Evolutionary conservation across 192 early-diverging fungal genomes (phyloP), one percentile per base, ranked within the genome.

Genomic region (Coemansia sp.): DNA sequence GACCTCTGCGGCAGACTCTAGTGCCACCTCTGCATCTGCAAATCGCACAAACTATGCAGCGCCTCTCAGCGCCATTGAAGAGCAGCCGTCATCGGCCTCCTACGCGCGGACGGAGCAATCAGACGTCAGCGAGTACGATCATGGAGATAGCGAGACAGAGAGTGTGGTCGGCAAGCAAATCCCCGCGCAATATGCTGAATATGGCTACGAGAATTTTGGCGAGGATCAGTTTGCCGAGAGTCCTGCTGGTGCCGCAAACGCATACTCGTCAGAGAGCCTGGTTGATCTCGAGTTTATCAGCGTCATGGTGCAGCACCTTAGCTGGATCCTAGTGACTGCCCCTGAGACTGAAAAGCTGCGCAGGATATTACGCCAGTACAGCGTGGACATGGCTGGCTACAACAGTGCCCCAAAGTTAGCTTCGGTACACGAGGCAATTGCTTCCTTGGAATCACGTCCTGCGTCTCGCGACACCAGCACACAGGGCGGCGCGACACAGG

Each of bases 231-330:
- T 40, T 15, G 47, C 49, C 11, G 50, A 57, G 7, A 29, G 29
- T 7, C 46, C 27, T 18, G 29, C 14, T 20, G 46, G 32, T 5
- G 40, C 28, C 4, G 19, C 26, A 0, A 35, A 49, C 15, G 44
- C 4, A 4, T 4, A 7, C 2, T 17, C 15, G 47, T 19, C 42
- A 28, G 53, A 55, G 9, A 25, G 10, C 2, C 17, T 53, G 44
- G 46, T 48, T 17, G 71, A 74, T 27, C 50, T 69, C 13, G 97
- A 98, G 35, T 99, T 98, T 80, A 88, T 92, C 5, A 88, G 86
- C 48, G 89, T 85, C 3, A 99, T 99, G 95, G 91, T 99, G 3
- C 94, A 97, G 73, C 95, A 96, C 40, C 73, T 99, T 45, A 96
- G 94, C 69, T 87, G 94, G 46, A 95, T 99, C 35, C 73, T 99